These are phyloP conservation scores for Neonectria hederae DNA, from an alignment of 2,329 filamentous ascomycete genomes.

Conservation along the genomic window DNA sequence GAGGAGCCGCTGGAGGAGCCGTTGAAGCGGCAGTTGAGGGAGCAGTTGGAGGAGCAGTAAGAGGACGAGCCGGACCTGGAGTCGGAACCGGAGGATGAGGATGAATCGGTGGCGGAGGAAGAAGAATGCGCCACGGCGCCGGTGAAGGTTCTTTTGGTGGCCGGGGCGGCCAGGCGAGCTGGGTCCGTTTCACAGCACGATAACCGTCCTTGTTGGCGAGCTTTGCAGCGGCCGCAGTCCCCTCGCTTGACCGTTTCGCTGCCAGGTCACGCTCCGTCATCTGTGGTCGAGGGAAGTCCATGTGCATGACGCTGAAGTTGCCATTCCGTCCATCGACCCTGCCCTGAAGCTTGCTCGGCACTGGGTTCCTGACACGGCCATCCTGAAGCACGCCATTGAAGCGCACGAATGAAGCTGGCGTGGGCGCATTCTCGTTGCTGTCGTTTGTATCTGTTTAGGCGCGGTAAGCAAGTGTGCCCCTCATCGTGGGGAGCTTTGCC, in stretches of 20 bases:
- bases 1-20: not conserved
- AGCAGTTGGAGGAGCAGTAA: not conserved
- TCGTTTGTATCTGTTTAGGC: conserved; percentile 3
- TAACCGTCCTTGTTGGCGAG: conserved; percentile 65
- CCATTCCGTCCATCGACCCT: conserved; percentile 65
- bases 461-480: conserved; percentile 7
- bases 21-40: conserved; percentile 10
- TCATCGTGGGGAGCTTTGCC: conserved; percentile 20
- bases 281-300: conserved; percentile 59
- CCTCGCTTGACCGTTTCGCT: conserved; percentile 70
- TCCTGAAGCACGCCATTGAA: conserved; percentile 40
- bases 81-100: not conserved
- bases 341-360: conserved; percentile 70
- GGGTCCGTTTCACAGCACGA: conserved; percentile 58
- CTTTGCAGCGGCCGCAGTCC: conserved; percentile 66
- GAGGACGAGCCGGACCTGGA: not conserved
- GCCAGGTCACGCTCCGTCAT: conserved; percentile 61
- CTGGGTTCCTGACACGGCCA: conserved; percentile 59
- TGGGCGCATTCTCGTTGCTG: not conserved
- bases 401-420: not conserved
- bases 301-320: conserved; percentile 72
- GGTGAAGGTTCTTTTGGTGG: not conserved
- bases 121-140: conserved; percentile 4
- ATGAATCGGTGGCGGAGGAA: conserved; percentile 9
- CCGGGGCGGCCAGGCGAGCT: conserved; percentile 46